Evolutionary conservation across 805 yeast genomes (phyloP), one percentile per base, ranked within the genome.

Genomic region (Lachancea mirantina): DNA sequence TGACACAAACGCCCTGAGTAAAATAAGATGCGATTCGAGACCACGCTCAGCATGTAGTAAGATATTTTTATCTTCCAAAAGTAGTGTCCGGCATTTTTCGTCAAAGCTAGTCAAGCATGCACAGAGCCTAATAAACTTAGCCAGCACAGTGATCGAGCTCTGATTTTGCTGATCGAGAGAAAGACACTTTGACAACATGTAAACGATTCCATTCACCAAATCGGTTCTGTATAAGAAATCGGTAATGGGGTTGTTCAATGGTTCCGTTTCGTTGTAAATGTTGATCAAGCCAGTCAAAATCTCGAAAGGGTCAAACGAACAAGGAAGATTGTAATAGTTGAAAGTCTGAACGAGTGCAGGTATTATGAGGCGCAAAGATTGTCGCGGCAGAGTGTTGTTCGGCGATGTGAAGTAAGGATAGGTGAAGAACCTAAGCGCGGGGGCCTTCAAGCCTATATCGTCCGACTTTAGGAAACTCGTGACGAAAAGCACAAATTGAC

Each of bases 291-390:
- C 23, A 9, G 40, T 45, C 14, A 55, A 23, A 13, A 31, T 37
- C 10, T 51, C 52, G 15, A 55, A 45, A 4, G 58, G 56, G 39
- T 52, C 55, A 38, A 47, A 55, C 57, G 59, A 52, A 50, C 50
- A 45, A 8, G 61, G 61, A 4, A 54, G 15, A n/a, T 34, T 27
- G 8, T 41, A 39, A 16, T 32, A 43, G 27, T 53, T 46, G 28
- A 55, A 45, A 9, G 47, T 39, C 6, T 46, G 47, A 16, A 51
- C 35, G 29, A 55, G 34, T 32, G 46, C 46, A 4, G 60, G 58
- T 20, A 53, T 34, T 22, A 45, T 26, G 29, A 43, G 44, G 3
- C 32, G 34, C n/a, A 51, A 23, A 2, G 40, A 36, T 15, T 38
- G 38, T 10, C 39, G 38, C 26, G 44, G 41, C 13, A 34, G 31